Evolutionary conservation across 2,329 filamentous ascomycete species (phyloP).

Genomic region (Metarhizium album): DNA sequence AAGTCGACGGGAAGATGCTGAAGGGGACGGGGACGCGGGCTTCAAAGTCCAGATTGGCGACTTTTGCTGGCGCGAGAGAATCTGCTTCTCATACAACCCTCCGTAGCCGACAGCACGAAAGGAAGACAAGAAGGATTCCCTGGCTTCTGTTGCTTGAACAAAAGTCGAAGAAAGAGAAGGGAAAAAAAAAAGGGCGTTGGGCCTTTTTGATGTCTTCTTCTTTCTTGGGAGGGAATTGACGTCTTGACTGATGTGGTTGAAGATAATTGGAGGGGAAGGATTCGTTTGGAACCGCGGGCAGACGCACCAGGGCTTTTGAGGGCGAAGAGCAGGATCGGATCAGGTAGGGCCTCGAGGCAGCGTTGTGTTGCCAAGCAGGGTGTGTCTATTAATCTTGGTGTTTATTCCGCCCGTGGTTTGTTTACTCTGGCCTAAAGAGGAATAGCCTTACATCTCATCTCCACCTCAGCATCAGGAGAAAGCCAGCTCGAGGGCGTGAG

Average conservation of each 20-base stretch:
- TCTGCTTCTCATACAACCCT: conserved; percentile 50
- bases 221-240: conserved; percentile 11
- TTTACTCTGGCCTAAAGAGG: conserved; percentile 16
- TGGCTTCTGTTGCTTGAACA: conserved; percentile 51
- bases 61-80: conserved; percentile 57
- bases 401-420: conserved; percentile 14
- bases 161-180: conserved; percentile 34
- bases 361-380: conserved; percentile 13
- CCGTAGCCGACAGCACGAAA: conserved; percentile 51
- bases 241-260: conserved; percentile 22
- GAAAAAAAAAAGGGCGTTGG: conserved; percentile 19
- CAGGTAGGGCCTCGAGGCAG: conserved; percentile 6
- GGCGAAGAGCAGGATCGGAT: conserved; percentile 22
- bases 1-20: conserved; percentile 99
- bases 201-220: conserved; percentile 24
- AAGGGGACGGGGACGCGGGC: conserved; percentile 97
- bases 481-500: background rate
- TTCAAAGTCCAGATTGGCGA: conserved; percentile 99
- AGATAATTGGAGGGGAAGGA: conserved; percentile 27
- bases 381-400: conserved; percentile 14
- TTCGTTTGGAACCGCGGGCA: conserved; percentile 18
- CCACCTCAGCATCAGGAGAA: conserved; percentile 6
- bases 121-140: conserved; percentile 59
- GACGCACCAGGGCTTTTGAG: conserved; percentile 29
- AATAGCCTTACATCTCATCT: conserved; percentile 12